These are phyloP conservation scores for Leishmania braziliensis DNA, from an alignment of 208 protist genomes.

Conservation along the genomic window DNA sequence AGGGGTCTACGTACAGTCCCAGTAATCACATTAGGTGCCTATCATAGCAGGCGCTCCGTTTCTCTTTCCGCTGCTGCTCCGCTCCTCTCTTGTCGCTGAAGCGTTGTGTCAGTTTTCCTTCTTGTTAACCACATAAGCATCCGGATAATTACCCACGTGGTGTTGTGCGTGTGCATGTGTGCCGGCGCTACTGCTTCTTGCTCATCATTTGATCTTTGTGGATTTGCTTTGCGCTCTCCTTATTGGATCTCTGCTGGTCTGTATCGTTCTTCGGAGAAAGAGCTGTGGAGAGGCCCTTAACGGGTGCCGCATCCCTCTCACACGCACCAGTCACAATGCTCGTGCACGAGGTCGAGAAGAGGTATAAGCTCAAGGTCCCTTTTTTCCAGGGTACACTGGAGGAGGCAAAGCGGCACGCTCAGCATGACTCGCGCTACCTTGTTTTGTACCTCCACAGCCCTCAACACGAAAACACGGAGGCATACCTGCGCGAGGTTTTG, in stretches of 20 bases:
- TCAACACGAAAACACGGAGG: slow-evolving; percentile 65
- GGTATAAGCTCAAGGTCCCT: slow-evolving; percentile 53
- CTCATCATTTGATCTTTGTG: background rate
- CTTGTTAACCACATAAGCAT: background rate
- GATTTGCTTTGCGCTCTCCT: background rate
- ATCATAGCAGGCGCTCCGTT: background rate
- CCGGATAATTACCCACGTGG: background rate
- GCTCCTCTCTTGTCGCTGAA: background rate
- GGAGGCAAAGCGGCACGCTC: slow-evolving; percentile 55
- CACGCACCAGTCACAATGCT: slow-evolving; percentile 12
- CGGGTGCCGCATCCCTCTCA: background rate
- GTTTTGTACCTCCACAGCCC: slow-evolving; percentile 85
- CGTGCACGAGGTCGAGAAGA: slow-evolving; percentile 30
- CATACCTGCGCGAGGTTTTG: slow-evolving; percentile 67
- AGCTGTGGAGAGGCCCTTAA: background rate
- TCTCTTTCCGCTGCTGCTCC: background rate
- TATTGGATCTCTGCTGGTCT: background rate
- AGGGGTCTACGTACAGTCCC: background rate
- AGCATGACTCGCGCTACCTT: slow-evolving; percentile 51
- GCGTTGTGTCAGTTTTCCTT: background rate
- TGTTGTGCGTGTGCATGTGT: background rate
- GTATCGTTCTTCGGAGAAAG: background rate
- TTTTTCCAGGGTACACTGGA: slow-evolving; percentile 65
- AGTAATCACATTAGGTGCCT: background rate
- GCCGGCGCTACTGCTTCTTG: background rate